Evolutionary conservation across 495 filamentous ascomycete genomes (phyloP).

Genomic region (Annulohypoxylon maeteangense): DNA sequence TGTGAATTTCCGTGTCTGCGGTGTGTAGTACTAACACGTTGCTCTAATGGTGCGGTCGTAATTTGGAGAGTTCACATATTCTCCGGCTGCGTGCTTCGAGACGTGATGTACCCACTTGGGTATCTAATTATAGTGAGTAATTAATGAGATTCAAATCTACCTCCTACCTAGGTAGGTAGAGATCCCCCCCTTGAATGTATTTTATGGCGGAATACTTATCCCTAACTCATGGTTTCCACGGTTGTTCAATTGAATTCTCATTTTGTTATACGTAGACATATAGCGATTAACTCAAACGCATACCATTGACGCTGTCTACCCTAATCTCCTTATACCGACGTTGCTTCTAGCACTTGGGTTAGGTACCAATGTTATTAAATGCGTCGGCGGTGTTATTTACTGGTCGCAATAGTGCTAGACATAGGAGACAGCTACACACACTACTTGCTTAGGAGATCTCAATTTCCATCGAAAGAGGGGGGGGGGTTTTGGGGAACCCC

Average conservation of each 20-base stretch:
- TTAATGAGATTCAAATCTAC: no score
- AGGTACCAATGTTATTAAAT: background rate
- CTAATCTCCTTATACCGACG: background rate
- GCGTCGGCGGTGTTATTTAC: conserved; percentile 3
- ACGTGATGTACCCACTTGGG: no score
- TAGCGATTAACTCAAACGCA: background rate
- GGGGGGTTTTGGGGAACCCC: background rate
- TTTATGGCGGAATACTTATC: no score
- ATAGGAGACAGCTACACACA: conserved; percentile 14
- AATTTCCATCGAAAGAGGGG: conserved; percentile 4
- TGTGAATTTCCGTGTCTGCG: background rate
- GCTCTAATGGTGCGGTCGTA: background rate
- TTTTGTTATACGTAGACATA: no score
- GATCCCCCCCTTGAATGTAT: no score
- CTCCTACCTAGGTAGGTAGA: no score
- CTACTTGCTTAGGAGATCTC: conserved; percentile 8
- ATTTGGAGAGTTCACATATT: background rate
- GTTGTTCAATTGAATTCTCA: no score
- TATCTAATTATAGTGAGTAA: no score
- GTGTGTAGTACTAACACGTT: background rate
- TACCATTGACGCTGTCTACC: background rate
- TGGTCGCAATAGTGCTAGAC: conserved; percentile 10
- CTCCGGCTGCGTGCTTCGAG: background rate
- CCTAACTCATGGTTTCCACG: no score
- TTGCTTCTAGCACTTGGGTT: background rate